Base-by-base conservation (phyloP, 140 eudicot genomes). In the Eryngium alpinum region DNA sequence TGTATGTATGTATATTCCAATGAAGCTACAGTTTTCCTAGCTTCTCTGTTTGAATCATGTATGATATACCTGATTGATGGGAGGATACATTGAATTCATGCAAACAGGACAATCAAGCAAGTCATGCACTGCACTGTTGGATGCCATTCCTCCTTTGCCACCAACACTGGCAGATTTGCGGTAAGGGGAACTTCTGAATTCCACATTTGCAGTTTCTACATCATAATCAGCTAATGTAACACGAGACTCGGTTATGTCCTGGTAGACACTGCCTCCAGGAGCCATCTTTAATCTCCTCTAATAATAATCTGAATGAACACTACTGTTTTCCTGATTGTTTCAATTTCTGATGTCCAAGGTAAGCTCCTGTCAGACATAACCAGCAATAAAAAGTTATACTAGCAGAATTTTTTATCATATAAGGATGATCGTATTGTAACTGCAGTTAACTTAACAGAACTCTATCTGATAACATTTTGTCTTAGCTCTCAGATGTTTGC, bases 91-190 rank as follows among this genome's bases (percentile, higher is more conserved):
- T 77, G 82, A 51, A 78, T 82, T 86, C 65, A 81, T 73, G 86
- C 91, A 88, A 11, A 88, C 91, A 59, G 91, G 91, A 72, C 91
- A 88, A 80, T 88, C 89, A 13, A 88, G 91, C 65, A 88, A 84
- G 71, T 86, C 91, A 5, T 84, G 91, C 44, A 88, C 87, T 14
- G 87, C 91, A 79, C 85, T 83, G 57, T 86, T 86, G 33, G 91
- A 86, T 24, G 83, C 86, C 79, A 84, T 79, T 33, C 84, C 85
- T 10, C 77, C 83, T 84, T 84, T 88, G 62, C 79, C 82, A 72
- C 85, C 85, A 78, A 82, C 81, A 15, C 87, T 80, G 25, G 71
- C 84, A 29, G 88, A 73, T 81, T 81, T 81, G 79, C 84, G 77
- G 59, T 25, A 34, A 50, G 53, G 53, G 33, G 84, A 81, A 72